These are phyloP conservation scores for Exophiala spinifera DNA, from an alignment of 2,329 filamentous ascomycete genomes.

Conservation along the genomic window DNA sequence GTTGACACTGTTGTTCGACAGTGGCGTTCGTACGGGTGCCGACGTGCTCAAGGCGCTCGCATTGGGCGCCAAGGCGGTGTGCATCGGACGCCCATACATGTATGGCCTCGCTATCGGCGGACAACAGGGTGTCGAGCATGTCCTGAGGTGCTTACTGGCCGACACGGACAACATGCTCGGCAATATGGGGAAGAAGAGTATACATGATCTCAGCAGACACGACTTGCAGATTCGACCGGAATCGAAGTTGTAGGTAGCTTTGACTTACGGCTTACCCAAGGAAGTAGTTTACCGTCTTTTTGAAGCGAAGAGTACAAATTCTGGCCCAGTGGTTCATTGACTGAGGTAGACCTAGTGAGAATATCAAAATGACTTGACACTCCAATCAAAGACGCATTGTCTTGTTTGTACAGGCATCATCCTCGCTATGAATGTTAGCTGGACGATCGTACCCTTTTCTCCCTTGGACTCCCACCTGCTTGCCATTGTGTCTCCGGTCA, in stretches of 20 bases:
- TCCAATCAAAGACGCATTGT: too few relatives aligned
- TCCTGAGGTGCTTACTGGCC: constrained; percentile 49
- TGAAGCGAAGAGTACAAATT: too few relatives aligned
- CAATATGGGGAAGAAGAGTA: constrained; percentile 27
- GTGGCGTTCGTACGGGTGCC: constrained; percentile 48
- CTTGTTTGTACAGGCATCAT: too few relatives aligned
- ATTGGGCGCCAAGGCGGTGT: constrained; percentile 56
- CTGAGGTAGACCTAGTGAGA: too few relatives aligned
- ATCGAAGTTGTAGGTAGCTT: constrained; percentile 20
- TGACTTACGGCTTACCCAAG: too few relatives aligned
- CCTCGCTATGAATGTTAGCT: too few relatives aligned
- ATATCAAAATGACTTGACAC: too few relatives aligned
- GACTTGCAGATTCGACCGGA: constrained; percentile 24
- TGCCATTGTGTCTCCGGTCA: too few relatives aligned
- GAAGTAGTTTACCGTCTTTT: too few relatives aligned
- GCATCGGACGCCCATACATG: constrained; percentile 57
- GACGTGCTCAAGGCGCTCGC: constrained; percentile 53
- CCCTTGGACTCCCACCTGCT: too few relatives aligned
- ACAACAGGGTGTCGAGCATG: constrained; percentile 52
- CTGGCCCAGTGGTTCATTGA: too few relatives aligned
- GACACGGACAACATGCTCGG: constrained; percentile 38
- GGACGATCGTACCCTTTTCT: too few relatives aligned
- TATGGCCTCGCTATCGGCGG: constrained; percentile 57
- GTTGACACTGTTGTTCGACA: constrained; percentile 51
- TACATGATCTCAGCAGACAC: constrained; percentile 25